Evolutionary conservation across 768 basidiomycete genomes (phyloP).

Genomic region (Lactarius deliciosus): DNA sequence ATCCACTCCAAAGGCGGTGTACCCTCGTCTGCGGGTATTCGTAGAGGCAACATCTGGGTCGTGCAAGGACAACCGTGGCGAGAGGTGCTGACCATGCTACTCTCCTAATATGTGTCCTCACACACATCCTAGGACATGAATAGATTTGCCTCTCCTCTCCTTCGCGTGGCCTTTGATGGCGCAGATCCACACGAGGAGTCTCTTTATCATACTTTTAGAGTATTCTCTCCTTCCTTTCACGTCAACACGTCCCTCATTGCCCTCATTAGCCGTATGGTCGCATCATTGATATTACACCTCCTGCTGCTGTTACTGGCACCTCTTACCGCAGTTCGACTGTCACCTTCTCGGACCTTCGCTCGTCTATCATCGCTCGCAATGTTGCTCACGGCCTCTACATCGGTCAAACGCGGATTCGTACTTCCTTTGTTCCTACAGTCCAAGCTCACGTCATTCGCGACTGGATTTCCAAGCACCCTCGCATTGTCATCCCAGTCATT

Average conservation of each 20-base stretch:
- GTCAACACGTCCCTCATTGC: constrained; percentile 15
- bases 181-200: constrained; percentile 81
- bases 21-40: constrained; percentile 61
- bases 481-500: constrained; percentile 74
- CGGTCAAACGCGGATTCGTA: constrained; percentile 47
- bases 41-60: constrained; percentile 58
- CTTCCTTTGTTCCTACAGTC: constrained; percentile 62
- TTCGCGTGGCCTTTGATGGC: constrained; percentile 85
- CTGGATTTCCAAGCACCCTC: constrained; percentile 87
- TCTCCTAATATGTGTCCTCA: not conserved
- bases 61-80: constrained; percentile 79
- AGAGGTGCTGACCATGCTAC: constrained; percentile 49
- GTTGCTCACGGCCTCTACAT: constrained; percentile 60
- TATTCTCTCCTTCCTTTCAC: constrained; percentile 38
- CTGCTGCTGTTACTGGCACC: constrained; percentile 63
- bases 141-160: constrained; percentile 67
- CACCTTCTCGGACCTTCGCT: constrained; percentile 57
- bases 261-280: constrained; percentile 71
- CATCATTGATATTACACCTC: constrained; percentile 63
- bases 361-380: constrained; percentile 83
- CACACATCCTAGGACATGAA: constrained; percentile 67
- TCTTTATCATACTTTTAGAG: constrained; percentile 76
- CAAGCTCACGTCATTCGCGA: constrained; percentile 65
- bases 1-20: constrained; percentile 52
- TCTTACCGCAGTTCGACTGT: constrained; percentile 64